Evolutionary conservation across 345 rosid genomes (phyloP).

Genomic region (Reutealis trisperma): DNA sequence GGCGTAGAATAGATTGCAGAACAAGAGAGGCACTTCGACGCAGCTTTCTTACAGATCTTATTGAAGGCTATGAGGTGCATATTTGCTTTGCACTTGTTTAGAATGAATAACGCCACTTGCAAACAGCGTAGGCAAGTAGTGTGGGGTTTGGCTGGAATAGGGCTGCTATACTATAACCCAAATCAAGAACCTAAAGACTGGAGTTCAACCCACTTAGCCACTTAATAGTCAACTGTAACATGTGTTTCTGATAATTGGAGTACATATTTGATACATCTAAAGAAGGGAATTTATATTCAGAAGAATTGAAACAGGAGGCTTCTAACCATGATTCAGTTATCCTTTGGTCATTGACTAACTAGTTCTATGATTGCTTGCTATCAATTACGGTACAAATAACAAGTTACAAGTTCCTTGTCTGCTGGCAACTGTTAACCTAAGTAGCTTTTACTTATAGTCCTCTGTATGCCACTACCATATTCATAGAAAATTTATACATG

Average conservation of each 20-base stretch:
- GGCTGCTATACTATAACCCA: neutral
- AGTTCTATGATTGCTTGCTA: neutral
- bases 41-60: constrained; percentile 75
- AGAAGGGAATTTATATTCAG: neutral
- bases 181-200: neutral
- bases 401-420: neutral
- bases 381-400: neutral
- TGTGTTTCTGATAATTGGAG: neutral
- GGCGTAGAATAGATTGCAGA: constrained; percentile 75
- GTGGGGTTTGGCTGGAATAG: neutral
- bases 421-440: neutral
- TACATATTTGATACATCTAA: neutral
- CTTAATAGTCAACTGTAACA: neutral
- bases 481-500: neutral
- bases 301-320: neutral
- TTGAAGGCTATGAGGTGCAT: constrained; percentile 78
- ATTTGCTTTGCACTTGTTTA: neutral
- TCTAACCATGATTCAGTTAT: neutral
- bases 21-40: constrained; percentile 94
- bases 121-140: neutral
- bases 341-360: neutral
- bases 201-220: no score
- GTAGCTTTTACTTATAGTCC: neutral
- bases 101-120: neutral
- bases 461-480: neutral